phyloP scores from a whole-genome alignment of 2,329 filamentous ascomycete species.

The Colletotrichum higginsianum region DNA sequence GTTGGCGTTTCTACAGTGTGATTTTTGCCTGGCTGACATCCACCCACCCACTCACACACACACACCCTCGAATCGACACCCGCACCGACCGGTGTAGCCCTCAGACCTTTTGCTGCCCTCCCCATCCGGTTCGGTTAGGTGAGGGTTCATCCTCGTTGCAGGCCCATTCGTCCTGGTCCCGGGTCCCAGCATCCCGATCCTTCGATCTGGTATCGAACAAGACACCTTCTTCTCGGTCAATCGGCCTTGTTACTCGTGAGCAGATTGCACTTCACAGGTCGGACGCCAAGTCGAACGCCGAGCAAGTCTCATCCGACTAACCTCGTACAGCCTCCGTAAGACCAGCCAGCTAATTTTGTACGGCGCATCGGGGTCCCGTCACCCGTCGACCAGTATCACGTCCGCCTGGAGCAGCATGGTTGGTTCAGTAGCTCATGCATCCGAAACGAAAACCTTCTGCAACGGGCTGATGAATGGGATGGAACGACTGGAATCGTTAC shows the following conservation, averaged over 20 bases:
- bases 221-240: constrained; percentile 2
- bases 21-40: no score
- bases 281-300: neutral
- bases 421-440: constrained; percentile 29
- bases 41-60: neutral
- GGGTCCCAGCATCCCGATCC: constrained; percentile 18
- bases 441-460: constrained; percentile 32
- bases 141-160: constrained; percentile 23
- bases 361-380: constrained; percentile 17
- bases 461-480: constrained; percentile 18
- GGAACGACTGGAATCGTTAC: constrained; percentile 26
- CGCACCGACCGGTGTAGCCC: neutral
- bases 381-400: constrained; percentile 15
- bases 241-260: neutral
- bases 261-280: constrained; percentile 3
- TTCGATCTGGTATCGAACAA: constrained; percentile 22
- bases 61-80: constrained; percentile 14
- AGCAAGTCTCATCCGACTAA: constrained; percentile 5
- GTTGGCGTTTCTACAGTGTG: neutral
- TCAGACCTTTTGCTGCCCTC: constrained; percentile 10
- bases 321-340: neutral
- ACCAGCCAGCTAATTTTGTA: neutral
- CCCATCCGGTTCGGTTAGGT: constrained; percentile 14
- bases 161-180: constrained; percentile 20
- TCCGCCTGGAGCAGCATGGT: constrained; percentile 37